Evolutionary conservation across 805 yeast genomes (phyloP).

Genomic region (Nakazawaea sp.): DNA sequence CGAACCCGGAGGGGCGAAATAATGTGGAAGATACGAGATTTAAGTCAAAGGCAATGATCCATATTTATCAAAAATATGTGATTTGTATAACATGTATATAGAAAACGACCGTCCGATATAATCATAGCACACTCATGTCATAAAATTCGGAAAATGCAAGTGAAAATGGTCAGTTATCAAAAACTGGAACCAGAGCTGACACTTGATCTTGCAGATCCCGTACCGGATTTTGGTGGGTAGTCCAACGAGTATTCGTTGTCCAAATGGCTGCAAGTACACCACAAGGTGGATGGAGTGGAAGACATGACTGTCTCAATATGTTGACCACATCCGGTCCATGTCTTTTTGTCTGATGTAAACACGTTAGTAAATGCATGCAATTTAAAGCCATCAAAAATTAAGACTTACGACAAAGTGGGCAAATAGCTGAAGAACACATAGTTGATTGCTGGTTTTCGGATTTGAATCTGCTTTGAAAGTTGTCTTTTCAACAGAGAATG

Average conservation of each 20-base stretch:
- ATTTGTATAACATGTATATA: too few relatives aligned
- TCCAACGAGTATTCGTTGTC: conserved; percentile 30
- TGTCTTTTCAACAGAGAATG: too few relatives aligned
- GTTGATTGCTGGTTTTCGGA: conserved; percentile 10
- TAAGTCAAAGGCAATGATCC: too few relatives aligned
- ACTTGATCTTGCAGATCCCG: conserved; percentile 42
- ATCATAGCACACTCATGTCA: too few relatives aligned
- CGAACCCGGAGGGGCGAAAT: too few relatives aligned
- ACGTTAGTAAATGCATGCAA: background rate
- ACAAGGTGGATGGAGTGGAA: conserved; percentile 32
- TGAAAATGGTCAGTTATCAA: too few relatives aligned
- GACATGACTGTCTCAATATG: conserved; percentile 52
- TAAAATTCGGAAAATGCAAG: too few relatives aligned
- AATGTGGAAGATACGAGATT: too few relatives aligned
- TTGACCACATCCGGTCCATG: conserved; percentile 63
- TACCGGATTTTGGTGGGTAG: conserved; percentile 59
- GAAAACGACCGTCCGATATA: too few relatives aligned
- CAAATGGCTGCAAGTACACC: conserved; percentile 45
- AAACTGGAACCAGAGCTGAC: conserved; percentile 16
- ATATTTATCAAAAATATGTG: too few relatives aligned
- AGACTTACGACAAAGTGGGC: conserved; percentile 25
- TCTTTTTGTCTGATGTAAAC: conserved; percentile 31
- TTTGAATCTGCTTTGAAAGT: too few relatives aligned
- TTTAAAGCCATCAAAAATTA: background rate
- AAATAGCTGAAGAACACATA: conserved; percentile 30